Percentiles rank a stretch among this genome's conserved stretches.
These are phyloP conservation scores for Naganishia cerealis DNA, from an alignment of 1,284 basidiomycete species.

Conservation along the genomic window DNA sequence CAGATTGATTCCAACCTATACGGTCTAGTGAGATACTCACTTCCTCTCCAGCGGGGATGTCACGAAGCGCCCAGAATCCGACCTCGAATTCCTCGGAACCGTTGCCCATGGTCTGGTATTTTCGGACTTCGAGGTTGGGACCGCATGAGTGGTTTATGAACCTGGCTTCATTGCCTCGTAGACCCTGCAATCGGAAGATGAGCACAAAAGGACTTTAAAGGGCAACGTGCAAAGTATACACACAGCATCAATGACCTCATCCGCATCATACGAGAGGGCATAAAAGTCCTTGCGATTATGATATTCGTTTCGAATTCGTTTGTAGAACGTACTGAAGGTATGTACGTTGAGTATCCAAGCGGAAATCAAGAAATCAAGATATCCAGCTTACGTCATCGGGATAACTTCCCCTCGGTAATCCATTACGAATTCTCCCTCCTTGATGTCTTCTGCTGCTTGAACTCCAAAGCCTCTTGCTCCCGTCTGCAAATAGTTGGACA, in stretches of 20 bases:
- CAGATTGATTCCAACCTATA: background rate
- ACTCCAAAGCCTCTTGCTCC: constrained; percentile 56
- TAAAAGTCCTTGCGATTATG: constrained; percentile 52
- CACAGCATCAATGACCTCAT: constrained; percentile 57
- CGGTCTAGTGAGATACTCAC: constrained; percentile 38
- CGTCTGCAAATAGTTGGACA: constrained; percentile 42
- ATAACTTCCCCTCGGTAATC: constrained; percentile 55
- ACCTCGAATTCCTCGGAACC: constrained; percentile 56
- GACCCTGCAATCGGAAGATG: constrained; percentile 42
- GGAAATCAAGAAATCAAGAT: background rate
- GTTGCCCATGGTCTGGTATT: constrained; percentile 49
- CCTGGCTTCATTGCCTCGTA: constrained; percentile 55
- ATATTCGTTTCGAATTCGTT: constrained; percentile 48
- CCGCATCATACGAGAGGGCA: constrained; percentile 55
- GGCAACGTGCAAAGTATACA: constrained; percentile 27
- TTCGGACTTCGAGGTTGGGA: constrained; percentile 54
- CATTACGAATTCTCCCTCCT: constrained; percentile 55
- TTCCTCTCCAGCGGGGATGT: constrained; percentile 56
- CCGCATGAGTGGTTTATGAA: constrained; percentile 57
- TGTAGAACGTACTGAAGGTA: constrained; percentile 44
- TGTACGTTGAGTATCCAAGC: background rate
- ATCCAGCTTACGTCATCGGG: constrained; percentile 38
- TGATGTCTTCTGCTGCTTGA: constrained; percentile 51
- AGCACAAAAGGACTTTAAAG: background rate
- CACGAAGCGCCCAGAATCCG: constrained; percentile 53